These are phyloP conservation scores for Ceratobasidium sp. DNA, from an alignment of 1,284 basidiomycete genomes.

Conservation along the genomic window DNA sequence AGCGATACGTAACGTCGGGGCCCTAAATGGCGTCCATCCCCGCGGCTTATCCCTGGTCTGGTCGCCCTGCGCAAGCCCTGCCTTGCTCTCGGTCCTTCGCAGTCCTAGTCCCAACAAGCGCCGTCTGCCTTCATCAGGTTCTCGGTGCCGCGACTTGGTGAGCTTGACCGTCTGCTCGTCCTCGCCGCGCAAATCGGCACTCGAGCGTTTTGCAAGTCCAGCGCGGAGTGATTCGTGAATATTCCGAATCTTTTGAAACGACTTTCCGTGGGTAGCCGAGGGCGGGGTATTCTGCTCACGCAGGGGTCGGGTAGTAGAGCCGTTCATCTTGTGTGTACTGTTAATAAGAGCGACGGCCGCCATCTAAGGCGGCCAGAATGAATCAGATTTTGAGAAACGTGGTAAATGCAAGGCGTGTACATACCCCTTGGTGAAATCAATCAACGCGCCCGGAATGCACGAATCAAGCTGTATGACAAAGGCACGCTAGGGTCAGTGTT, in stretches of 20 bases:
- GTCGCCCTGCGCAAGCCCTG: constrained; percentile 8
- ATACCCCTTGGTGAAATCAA: too few species aligned
- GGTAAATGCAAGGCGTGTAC: constrained; percentile 23
- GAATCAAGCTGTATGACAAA: constrained; percentile 8
- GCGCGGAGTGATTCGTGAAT: constrained; percentile 26
- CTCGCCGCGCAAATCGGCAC: constrained; percentile 12
- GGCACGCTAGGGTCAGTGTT: not conserved
- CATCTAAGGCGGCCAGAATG: constrained; percentile 7
- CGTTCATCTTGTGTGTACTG: constrained; percentile 32
- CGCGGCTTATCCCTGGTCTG: constrained; percentile 8
- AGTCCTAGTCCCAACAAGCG: constrained; percentile 26
- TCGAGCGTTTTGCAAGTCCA: constrained; percentile 24
- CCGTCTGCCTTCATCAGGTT: constrained; percentile 19
- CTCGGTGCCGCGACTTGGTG: not conserved
- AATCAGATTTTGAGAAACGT: constrained; percentile 20
- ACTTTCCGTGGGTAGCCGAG: constrained; percentile 22
- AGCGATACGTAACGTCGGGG: constrained; percentile 32
- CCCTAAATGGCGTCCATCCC: constrained; percentile 32
- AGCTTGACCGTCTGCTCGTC: constrained; percentile 24
- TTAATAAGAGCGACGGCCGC: constrained; percentile 34
- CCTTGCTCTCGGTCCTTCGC: constrained; percentile 31
- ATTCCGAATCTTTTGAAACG: constrained; percentile 34
- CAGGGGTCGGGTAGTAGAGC: constrained; percentile 7
- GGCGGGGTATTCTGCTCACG: constrained; percentile 27
- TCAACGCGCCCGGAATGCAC: not conserved